phyloP scores from a whole-genome alignment of 1,284 basidiomycete genomes.

The Fistulinella staudtii region DNA sequence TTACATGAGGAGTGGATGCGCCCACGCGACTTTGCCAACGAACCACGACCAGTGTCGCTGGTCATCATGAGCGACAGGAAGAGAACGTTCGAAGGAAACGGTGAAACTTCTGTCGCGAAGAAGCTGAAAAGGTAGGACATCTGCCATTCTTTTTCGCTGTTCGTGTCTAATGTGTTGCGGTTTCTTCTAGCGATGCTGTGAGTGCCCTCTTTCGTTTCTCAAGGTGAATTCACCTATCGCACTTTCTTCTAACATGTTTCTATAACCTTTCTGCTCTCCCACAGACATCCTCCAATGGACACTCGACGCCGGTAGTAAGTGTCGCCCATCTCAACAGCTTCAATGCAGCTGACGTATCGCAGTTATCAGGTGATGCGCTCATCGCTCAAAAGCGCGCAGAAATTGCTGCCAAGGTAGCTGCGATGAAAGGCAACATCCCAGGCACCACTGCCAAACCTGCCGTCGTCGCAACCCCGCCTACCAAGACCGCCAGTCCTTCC shows the following conservation, averaged over 20 bases:
- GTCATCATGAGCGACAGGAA: conserved; percentile 46
- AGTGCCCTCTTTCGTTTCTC: conserved; percentile 40
- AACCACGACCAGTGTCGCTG: conserved; percentile 6
- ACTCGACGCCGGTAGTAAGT: conserved; percentile 41
- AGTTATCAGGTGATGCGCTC: conserved; percentile 54
- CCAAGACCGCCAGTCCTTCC: conserved; percentile 36
- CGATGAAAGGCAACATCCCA: conserved; percentile 56
- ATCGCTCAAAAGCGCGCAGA: conserved; percentile 81
- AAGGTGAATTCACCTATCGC: conserved; percentile 70
- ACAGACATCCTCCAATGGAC: conserved; percentile 55
- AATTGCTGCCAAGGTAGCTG: conserved; percentile 79
- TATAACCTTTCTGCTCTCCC: conserved; percentile 61
- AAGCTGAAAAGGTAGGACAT: conserved; percentile 62
- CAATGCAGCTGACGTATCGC: background rate
- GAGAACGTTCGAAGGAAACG: conserved; percentile 49
- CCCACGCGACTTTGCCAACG: background rate
- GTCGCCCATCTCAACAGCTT: background rate
- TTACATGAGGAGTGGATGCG: background rate
- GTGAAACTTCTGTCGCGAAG: conserved; percentile 51
- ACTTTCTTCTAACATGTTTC: conserved; percentile 52
- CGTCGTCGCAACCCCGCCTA: conserved; percentile 27
- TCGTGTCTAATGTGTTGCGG: conserved; percentile 17
- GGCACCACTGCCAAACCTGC: conserved; percentile 24
- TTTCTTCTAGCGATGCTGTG: conserved; percentile 56
- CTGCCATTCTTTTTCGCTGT: conserved; percentile 3